Evolutionary conservation across 768 basidiomycete genomes (phyloP).

Genomic region (Leccinum rimulosum): DNA sequence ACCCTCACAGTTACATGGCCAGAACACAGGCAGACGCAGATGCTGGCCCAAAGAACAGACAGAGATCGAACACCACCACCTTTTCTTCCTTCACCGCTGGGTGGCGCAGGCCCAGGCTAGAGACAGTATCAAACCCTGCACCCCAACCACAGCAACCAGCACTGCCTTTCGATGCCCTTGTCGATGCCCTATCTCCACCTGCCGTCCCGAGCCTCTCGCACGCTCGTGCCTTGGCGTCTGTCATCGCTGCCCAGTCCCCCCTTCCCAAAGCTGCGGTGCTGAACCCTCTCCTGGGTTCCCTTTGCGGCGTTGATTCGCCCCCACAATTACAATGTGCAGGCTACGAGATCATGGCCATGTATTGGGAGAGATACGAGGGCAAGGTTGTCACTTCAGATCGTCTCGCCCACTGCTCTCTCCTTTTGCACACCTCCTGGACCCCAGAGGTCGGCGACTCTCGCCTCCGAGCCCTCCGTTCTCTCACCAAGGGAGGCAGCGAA

Average conservation of each 20-base stretch:
- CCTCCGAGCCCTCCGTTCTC: constrained; percentile 62
- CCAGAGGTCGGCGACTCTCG: constrained; percentile 70
- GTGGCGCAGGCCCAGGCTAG: constrained; percentile 38
- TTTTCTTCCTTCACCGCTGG: constrained; percentile 36
- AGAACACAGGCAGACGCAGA: constrained; percentile 33
- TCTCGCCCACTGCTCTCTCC: constrained; percentile 61
- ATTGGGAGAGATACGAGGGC: constrained; percentile 58
- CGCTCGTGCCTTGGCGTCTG: constrained; percentile 56
- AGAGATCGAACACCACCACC: constrained; percentile 42
- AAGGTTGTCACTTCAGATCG: constrained; percentile 54
- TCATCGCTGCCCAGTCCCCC: constrained; percentile 51
- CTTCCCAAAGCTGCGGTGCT: constrained; percentile 52
- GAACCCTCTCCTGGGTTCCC: constrained; percentile 55
- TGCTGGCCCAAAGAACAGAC: constrained; percentile 31
- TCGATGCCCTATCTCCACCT: constrained; percentile 46
- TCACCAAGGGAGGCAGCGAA: constrained; percentile 60
- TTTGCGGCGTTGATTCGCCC: constrained; percentile 57
- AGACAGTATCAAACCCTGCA: constrained; percentile 27
- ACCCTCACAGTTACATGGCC: constrained; percentile 26
- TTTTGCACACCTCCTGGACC: constrained; percentile 54
- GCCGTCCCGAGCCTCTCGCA: constrained; percentile 64
- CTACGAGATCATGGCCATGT: constrained; percentile 69
- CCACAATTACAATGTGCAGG: constrained; percentile 61
- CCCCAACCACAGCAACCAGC: constrained; percentile 23
- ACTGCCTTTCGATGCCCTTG: constrained; percentile 43